Base-by-base conservation (phyloP, 2,329 filamentous ascomycete species). In the Aspergillus tanneri region DNA sequence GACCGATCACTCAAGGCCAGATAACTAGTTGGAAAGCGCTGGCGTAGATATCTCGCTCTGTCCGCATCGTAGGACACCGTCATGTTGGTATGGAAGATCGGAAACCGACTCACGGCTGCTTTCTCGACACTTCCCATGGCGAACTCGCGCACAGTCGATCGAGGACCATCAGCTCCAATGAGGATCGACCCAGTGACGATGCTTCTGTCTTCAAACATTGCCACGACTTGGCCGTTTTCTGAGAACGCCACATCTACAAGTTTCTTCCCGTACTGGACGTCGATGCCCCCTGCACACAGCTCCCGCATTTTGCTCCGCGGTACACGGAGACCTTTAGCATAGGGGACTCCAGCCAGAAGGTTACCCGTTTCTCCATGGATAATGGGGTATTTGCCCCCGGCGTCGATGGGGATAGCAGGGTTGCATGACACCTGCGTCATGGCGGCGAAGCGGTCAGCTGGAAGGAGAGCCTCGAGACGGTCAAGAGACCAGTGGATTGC, bases 1-100 rank as follows among this genome's bases (percentile, higher is more conserved):
- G 42, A 45, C 16, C 42, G 35, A 14, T 49, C 47, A 23, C 47
- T 49, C 16, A 49, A 41, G 10, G 47, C 47, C 9, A 49, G 28
- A 30, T 46, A 49, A 19, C 47, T 49, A 5, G 47, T 49, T 9
- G 47, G 41, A 21, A 41, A 49, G 2, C 27, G 25, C 42, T 38
- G 10, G 4, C 47, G 18, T n/a, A 49, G n/a, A 24, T 37, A 49
- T 12, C 42, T 19, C 5, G 47, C 47, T 37, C 41, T 49, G 14
- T 46, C 47, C 1, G 30, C 41, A 21, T 49, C 47, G 2, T 41
- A 49, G 18, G 18, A 21, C 9, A 45, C 47, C 3, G 47, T 49
- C 47, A 49, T 49, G 19, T 49, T 49, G 3, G 47, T 49, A 36
- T 49, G 41, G 30, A 49, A 49, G 28, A 49, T 49, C 6, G 41